phyloP scores from a whole-genome alignment of 1,284 basidiomycete species.

The Microbotryomycetes sp. region DNA sequence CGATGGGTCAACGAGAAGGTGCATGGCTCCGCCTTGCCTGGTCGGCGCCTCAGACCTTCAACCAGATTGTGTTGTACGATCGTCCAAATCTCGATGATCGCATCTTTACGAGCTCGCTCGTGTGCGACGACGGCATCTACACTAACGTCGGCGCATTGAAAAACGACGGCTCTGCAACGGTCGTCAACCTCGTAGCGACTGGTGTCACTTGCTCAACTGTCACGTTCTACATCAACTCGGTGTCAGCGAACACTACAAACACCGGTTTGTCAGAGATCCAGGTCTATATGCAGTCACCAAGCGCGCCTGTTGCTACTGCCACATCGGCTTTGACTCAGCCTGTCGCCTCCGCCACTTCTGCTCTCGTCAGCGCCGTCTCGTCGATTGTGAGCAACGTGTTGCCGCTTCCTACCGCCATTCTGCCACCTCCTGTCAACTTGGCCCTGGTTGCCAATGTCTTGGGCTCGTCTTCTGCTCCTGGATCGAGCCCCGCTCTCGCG shows the following conservation, averaged over 20 bases:
- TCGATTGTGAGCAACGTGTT: background rate
- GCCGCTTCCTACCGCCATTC: background rate
- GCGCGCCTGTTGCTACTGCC: background rate
- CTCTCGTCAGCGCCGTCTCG: background rate
- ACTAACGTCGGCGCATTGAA: constrained; percentile 23
- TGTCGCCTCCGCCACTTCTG: background rate
- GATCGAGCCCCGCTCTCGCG: background rate
- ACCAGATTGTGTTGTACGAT: constrained; percentile 20
- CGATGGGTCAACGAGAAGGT: constrained; percentile 1
- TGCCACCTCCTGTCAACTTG: background rate
- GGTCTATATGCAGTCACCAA: constrained; percentile 7
- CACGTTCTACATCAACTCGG: constrained; percentile 4
- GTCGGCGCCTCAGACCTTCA: constrained; percentile 5
- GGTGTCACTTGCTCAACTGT: constrained; percentile 18
- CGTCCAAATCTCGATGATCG: background rate
- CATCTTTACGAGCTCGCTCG: background rate
- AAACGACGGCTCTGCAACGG: constrained; percentile 25
- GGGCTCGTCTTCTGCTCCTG: background rate
- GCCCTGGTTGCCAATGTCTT: background rate
- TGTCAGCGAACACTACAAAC: constrained; percentile 1
- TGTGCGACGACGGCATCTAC: constrained; percentile 18
- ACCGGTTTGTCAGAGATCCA: constrained; percentile 16
- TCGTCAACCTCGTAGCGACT: constrained; percentile 13
- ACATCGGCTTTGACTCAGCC: background rate
- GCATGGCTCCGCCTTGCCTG: constrained; percentile 10